Evolutionary conservation across 2,329 filamentous ascomycete genomes (phyloP).

Genomic region (Fusarium lateritium): DNA sequence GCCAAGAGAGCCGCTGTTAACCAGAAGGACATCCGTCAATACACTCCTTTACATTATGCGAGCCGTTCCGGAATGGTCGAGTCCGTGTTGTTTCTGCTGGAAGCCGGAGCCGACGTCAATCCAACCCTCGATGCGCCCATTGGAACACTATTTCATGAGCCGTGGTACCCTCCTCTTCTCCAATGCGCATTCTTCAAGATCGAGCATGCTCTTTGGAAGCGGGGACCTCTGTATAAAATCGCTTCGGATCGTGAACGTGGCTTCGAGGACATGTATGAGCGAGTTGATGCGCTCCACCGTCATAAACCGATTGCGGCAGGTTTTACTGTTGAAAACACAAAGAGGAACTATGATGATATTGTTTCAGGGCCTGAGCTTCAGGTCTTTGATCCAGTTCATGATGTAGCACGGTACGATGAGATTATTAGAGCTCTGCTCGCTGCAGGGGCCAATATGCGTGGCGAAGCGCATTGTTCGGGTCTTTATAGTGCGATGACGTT

Average conservation of each 20-base stretch:
- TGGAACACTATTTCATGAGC: background rate
- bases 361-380: background rate
- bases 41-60: constrained; percentile 41
- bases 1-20: constrained; percentile 13
- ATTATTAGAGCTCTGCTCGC: constrained; percentile 26
- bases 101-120: constrained; percentile 33
- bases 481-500: constrained; percentile 31
- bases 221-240: background rate
- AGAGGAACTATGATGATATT: background rate
- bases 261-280: background rate
- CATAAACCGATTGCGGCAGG: constrained; percentile 2
- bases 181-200: constrained; percentile 33
- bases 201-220: constrained; percentile 35
- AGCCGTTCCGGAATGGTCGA: constrained; percentile 30
- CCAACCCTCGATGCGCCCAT: background rate
- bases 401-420: constrained; percentile 25
- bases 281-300: too few relatives aligned
- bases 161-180: constrained; percentile 39
- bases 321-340: constrained; percentile 10
- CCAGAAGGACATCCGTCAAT: constrained; percentile 26
- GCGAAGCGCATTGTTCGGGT: background rate
- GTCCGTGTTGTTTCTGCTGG: constrained; percentile 29
- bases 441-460: constrained; percentile 17
- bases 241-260: background rate
- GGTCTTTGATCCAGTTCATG: background rate